These are phyloP conservation scores for Crassisporium funariophilum DNA, from an alignment of 768 basidiomycete species.

Conservation along the genomic window DNA sequence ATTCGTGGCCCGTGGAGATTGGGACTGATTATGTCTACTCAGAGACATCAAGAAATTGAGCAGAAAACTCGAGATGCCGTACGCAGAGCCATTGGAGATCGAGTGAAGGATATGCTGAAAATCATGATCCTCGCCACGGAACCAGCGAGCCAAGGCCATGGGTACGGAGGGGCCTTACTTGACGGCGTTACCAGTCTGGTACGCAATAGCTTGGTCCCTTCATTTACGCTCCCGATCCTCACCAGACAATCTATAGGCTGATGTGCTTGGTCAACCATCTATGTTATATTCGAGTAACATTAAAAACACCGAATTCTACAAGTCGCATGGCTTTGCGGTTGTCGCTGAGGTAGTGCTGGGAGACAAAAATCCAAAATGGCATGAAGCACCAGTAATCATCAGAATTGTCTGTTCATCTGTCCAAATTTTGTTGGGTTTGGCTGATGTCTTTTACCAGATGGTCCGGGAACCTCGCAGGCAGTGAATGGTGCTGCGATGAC, in stretches of 20 bases:
- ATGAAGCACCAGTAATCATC: conserved; percentile 20
- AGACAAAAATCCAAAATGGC: conserved; percentile 26
- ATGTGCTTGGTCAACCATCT: conserved; percentile 16
- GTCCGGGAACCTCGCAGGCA: conserved; percentile 16
- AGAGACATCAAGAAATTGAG: conserved; percentile 22
- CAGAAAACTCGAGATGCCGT: conserved; percentile 14
- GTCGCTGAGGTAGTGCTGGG: conserved; percentile 21
- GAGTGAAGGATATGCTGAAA: conserved; percentile 21
- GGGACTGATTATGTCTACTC: background rate
- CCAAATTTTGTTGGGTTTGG: background rate
- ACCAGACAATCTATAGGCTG: conserved; percentile 18
- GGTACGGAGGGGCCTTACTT: conserved; percentile 25
- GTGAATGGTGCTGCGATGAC: too few relatives aligned
- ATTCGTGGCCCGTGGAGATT: background rate
- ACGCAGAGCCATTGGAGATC: conserved; percentile 16
- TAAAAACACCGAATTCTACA: conserved; percentile 22
- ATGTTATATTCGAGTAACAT: conserved; percentile 25
- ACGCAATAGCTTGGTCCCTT: conserved; percentile 1
- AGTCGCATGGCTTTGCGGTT: conserved; percentile 23
- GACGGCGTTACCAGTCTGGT: conserved; percentile 23
- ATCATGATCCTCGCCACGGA: conserved; percentile 22
- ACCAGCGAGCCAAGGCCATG: conserved; percentile 21
- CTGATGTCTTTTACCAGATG: conserved; percentile 17
- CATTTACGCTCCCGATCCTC: background rate
- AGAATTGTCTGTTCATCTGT: conserved; percentile 20